A percentile compares a stretch with the other conserved stretches of the same genome.
These are phyloP conservation scores for Triangularia verruculosa DNA, from an alignment of 2,329 filamentous ascomycete genomes.

Conservation along the genomic window DNA sequence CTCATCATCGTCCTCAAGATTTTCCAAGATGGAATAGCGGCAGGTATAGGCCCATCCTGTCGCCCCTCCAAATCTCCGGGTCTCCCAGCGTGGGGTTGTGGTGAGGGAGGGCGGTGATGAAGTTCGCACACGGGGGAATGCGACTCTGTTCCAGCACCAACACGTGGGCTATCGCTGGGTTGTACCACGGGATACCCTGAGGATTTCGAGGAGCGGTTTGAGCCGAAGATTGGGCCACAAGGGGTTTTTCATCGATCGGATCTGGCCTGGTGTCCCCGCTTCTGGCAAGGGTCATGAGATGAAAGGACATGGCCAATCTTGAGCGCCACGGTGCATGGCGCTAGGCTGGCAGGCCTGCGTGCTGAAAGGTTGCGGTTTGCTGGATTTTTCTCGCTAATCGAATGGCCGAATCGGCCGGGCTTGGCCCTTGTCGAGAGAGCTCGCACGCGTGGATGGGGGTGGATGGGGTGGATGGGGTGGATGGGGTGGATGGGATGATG, in stretches of 20 bases:
- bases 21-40: neutral
- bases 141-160: constrained; percentile 4
- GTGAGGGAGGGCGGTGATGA: neutral
- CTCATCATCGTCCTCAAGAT: neutral
- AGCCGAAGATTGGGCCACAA: constrained; percentile 12
- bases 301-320: constrained; percentile 25
- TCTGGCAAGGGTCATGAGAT: constrained; percentile 22
- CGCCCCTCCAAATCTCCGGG: constrained; percentile 18
- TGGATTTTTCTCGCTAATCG: constrained; percentile 29
- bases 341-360: constrained; percentile 1
- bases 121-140: constrained; percentile 3
- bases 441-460: too few relatives aligned
- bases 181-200: constrained; percentile 1
- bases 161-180: constrained; percentile 1
- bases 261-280: constrained; percentile 22
- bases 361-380: constrained; percentile 9
- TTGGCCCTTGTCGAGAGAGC: constrained; percentile 10
- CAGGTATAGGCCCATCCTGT: constrained; percentile 8
- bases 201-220: neutral
- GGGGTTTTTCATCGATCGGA: constrained; percentile 21
- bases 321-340: constrained; percentile 3
- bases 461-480: too few relatives aligned
- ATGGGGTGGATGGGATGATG: neutral
- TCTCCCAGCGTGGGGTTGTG: neutral
- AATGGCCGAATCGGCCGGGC: constrained; percentile 27